Conservation (phyloP, 2,329 filamentous ascomycete species). For the Alternaria alternata region DNA sequence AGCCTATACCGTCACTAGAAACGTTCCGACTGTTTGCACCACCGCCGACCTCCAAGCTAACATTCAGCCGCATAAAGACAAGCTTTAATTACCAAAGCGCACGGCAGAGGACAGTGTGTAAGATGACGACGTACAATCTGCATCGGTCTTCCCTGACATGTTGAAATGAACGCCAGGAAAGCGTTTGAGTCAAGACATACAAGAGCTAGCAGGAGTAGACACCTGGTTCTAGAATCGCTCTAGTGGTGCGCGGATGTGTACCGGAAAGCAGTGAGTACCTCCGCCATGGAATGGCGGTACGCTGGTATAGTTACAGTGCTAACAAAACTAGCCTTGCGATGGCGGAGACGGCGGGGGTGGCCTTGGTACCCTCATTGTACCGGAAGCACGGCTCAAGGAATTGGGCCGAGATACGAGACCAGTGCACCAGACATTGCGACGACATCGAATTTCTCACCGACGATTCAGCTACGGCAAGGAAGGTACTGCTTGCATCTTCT, state of each 20-base stretch:
- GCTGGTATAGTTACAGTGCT: constrained; percentile 1
- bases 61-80: constrained; percentile 49
- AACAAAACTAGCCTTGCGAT: constrained; percentile 50
- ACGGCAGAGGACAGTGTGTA: constrained; percentile 49
- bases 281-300: not conserved
- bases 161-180: constrained; percentile 44
- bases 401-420: constrained; percentile 43
- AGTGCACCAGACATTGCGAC: constrained; percentile 53
- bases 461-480: constrained; percentile 34
- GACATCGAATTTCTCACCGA: constrained; percentile 54
- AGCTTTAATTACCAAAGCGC: constrained; percentile 50
- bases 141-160: constrained; percentile 47
- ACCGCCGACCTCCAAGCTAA: constrained; percentile 61
- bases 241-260: constrained; percentile 53
- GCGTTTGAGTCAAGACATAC: constrained; percentile 32
- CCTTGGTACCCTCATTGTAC: constrained; percentile 56
- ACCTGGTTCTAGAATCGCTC: constrained; percentile 53
- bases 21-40: constrained; percentile 60
- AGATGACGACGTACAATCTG: constrained; percentile 51
- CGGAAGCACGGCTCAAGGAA: constrained; percentile 39
- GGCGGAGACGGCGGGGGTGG: constrained; percentile 55
- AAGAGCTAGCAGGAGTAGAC: constrained; percentile 39
- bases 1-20: constrained; percentile 38
- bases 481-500: not conserved
- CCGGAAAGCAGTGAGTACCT: constrained; percentile 39